Conservation (phyloP, 805 yeast species). For the Cyberlindnera sargentensis region DNA sequence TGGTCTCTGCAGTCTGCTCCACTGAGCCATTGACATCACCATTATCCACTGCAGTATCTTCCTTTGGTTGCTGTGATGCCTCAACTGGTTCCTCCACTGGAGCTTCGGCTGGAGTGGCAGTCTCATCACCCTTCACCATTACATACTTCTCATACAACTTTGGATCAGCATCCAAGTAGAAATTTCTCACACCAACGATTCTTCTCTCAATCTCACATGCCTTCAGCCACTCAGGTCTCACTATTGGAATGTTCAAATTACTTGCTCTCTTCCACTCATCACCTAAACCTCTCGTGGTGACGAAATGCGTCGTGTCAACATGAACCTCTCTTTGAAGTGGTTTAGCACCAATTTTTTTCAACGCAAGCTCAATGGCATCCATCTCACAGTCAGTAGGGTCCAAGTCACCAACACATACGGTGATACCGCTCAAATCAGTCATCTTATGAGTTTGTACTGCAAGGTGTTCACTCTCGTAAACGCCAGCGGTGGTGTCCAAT, state of each 20-base stretch:
- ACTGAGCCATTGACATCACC: constrained; percentile 1
- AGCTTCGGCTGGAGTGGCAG: constrained; percentile 1
- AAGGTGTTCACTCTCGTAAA: constrained; percentile 57
- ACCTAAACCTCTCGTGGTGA: constrained; percentile 67
- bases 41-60: neutral
- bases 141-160: constrained; percentile 37
- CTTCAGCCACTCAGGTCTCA: constrained; percentile 94
- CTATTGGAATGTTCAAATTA: constrained; percentile 84
- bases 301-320: constrained; percentile 91
- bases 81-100: neutral
- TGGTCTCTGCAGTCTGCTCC: constrained; percentile 6
- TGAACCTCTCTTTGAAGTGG: constrained; percentile 67
- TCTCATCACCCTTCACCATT: constrained; percentile 27
- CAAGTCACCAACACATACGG: constrained; percentile 81
- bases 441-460: constrained; percentile 83
- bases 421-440: constrained; percentile 92
- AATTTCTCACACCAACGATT: constrained; percentile 88
- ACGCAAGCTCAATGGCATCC: constrained; percentile 54
- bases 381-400: constrained; percentile 40
- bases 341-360: constrained; percentile 72
- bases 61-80: no score
- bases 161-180: constrained; percentile 54
- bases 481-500: constrained; percentile 88
- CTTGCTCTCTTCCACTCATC: constrained; percentile 73
- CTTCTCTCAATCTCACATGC: constrained; percentile 88